phyloP scores from a whole-genome alignment of 1,284 basidiomycete species.

The Kalmanozyma brasiliensis region DNA sequence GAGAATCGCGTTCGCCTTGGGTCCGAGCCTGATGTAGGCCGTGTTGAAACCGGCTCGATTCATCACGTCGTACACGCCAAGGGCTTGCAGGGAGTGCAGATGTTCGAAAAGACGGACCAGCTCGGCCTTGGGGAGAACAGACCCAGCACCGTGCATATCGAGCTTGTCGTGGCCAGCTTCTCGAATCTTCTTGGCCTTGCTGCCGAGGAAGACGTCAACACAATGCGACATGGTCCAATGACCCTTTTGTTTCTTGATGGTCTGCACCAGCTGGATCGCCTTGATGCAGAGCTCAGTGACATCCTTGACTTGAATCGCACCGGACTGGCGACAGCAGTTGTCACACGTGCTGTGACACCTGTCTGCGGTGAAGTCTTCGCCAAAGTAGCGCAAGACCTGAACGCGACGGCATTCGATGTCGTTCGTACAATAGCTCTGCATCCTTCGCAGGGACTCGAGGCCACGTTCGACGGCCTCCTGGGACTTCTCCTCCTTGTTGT shows the following conservation, averaged over 20 bases:
- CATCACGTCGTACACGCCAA: slow-evolving; percentile 65
- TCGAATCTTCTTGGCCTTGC: slow-evolving; percentile 71
- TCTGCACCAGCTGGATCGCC: slow-evolving; percentile 73
- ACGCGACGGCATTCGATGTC: slow-evolving; percentile 85
- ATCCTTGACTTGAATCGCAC: slow-evolving; percentile 69
- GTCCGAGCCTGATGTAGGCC: slow-evolving; percentile 63
- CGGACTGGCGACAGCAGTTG: slow-evolving; percentile 73
- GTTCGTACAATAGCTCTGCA: slow-evolving; percentile 82
- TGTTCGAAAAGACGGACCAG: slow-evolving; percentile 76
- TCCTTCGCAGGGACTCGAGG: slow-evolving; percentile 73
- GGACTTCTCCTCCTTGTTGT: slow-evolving; percentile 70
- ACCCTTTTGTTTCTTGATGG: slow-evolving; percentile 70
- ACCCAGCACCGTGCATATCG: slow-evolving; percentile 73
- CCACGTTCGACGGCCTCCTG: slow-evolving; percentile 74
- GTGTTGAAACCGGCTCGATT: slow-evolving; percentile 68
- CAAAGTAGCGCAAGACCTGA: slow-evolving; percentile 80
- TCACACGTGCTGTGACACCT: slow-evolving; percentile 78
- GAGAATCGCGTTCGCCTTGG: slow-evolving; percentile 29
- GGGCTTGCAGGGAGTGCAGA: slow-evolving; percentile 71
- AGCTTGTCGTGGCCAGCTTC: slow-evolving; percentile 72
- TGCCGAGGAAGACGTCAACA: slow-evolving; percentile 76
- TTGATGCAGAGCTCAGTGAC: slow-evolving; percentile 72
- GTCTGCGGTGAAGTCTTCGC: slow-evolving; percentile 74
- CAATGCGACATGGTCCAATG: slow-evolving; percentile 70
- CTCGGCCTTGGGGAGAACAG: slow-evolving; percentile 71